Evolutionary conservation across 2,329 filamentous ascomycete genomes (phyloP).

Genomic region (Xylaria sp.): DNA sequence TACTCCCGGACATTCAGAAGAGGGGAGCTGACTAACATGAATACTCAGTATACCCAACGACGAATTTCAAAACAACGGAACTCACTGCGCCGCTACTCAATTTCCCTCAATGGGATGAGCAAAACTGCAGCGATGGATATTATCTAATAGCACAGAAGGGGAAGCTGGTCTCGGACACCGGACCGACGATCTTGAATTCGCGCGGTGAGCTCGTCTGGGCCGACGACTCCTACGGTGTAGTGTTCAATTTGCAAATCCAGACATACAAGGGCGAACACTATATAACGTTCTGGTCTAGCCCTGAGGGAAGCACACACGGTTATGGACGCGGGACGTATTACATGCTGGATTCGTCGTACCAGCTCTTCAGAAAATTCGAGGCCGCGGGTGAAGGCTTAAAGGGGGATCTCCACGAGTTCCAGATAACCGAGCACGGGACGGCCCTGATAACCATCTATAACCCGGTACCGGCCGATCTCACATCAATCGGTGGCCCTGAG

Average conservation of each 20-base stretch:
- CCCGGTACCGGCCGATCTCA: conserved; percentile 39
- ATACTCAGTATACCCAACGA: conserved; percentile 34
- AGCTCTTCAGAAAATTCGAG: conserved; percentile 50
- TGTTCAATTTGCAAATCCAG: conserved; percentile 44
- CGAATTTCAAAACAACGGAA: conserved; percentile 34
- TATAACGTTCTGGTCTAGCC: conserved; percentile 53
- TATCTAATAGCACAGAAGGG: conserved; percentile 40
- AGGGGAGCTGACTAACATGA: conserved; percentile 15
- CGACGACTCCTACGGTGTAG: conserved; percentile 34
- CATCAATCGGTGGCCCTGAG: conserved; percentile 36
- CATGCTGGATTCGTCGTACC: conserved; percentile 52
- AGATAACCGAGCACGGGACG: conserved; percentile 37
- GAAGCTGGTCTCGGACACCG: conserved; percentile 37
- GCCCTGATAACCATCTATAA: conserved; percentile 40
- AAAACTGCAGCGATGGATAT: conserved; percentile 34
- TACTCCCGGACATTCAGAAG: conserved; percentile 5
- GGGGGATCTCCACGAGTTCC: conserved; percentile 47
- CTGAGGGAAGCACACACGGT: conserved; percentile 40
- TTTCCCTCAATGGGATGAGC: conserved; percentile 35
- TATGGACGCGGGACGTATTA: conserved; percentile 45
- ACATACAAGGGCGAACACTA: conserved; percentile 49
- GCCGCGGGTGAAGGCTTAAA: conserved; percentile 47
- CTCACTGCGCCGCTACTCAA: conserved; percentile 32
- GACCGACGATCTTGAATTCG: conserved; percentile 37
- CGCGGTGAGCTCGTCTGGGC: conserved; percentile 40